Evolutionary conservation across 345 rosid genomes (phyloP).

Genomic region (Bruguiera gymnorhiza): DNA sequence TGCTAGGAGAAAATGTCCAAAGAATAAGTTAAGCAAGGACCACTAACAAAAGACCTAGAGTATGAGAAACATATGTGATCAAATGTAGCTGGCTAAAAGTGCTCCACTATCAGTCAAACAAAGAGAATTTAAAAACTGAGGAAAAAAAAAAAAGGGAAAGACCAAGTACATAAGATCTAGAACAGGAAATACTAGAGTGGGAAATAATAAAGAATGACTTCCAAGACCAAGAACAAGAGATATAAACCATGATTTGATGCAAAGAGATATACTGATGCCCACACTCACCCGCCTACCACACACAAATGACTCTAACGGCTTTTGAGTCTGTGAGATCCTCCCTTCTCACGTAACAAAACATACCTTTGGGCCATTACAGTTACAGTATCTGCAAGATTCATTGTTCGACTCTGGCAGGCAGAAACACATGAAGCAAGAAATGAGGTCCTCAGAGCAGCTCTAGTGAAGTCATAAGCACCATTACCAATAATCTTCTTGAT

Average conservation of each 20-base stretch:
- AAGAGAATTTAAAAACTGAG: too few relatives aligned
- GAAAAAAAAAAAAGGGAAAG: too few relatives aligned
- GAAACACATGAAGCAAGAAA: slow-evolving; percentile 97
- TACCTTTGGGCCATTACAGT: slow-evolving; percentile 96
- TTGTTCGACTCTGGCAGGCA: slow-evolving; percentile 78
- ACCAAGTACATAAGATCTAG: too few relatives aligned
- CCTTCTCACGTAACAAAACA: background rate
- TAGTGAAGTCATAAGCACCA: slow-evolving; percentile 92
- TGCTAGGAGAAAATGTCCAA: background rate
- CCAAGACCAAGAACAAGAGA: background rate
- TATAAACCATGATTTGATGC: background rate
- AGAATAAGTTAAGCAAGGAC: background rate
- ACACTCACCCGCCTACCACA: too few relatives aligned
- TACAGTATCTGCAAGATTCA: slow-evolving; percentile 83
- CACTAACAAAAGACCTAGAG: background rate
- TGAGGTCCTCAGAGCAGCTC: slow-evolving; percentile 97
- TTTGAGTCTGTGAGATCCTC: too few relatives aligned
- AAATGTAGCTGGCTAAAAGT: too few relatives aligned
- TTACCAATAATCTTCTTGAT: slow-evolving; percentile 61
- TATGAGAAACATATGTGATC: too few relatives aligned
- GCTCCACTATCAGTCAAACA: too few relatives aligned
- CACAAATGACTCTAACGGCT: too few relatives aligned
- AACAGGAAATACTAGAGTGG: background rate
- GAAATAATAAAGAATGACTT: background rate
- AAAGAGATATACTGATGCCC: background rate